Evolutionary conservation across 768 basidiomycete species (phyloP), one percentile per base, ranked within the genome.

Genomic region (Exidia glandulosa): DNA sequence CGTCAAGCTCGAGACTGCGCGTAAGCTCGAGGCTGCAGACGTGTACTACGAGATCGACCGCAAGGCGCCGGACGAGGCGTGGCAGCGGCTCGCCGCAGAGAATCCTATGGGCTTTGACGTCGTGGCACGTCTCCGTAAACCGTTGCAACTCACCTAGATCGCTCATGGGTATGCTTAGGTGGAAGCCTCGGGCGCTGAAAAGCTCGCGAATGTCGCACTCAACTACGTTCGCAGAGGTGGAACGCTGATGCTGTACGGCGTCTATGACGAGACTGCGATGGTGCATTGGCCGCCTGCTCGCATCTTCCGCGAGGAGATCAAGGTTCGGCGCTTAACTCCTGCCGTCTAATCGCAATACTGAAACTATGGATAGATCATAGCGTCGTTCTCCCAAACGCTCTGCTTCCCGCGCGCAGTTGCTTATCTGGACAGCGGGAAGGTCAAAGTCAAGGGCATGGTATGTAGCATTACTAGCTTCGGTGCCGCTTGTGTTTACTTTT

Each of bases 371-470:
- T 59, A 90, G 87, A 92, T 93, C 65, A 89, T 93, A 61, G 90
- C 91, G 13, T 94, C 91, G 1, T 94, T 93, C 76, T 87, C 91
- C 9, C 92, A 94, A 64, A 85, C 85, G 1, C 85, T 77, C 73
- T 93, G 91, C 72, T 94, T 95, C 85, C 90, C 91, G 48, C 85
- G 92, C 4, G 90, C 92, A 2, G 83, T 95, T 34, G 88, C 85
- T 13, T 94, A 94, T 70, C 82, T 95, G 23, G 92, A 95, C 66
- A 82, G 83, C 63, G 88, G 89, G 6, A 93, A 91, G 74, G 77
- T 94, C 66, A 86, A 77, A 59, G 81, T 87, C 27, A 85, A 86
- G 70, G 88, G 87, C n/a, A 88, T 91, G 77, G 86, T 89, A 30
- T 30, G 23, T 45, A 13, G 10, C 52, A 16, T 31, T 14, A 14